These are phyloP conservation scores for Cyclotella atomus DNA, from an alignment of 108 stramenopile species.

Conservation along the genomic window DNA sequence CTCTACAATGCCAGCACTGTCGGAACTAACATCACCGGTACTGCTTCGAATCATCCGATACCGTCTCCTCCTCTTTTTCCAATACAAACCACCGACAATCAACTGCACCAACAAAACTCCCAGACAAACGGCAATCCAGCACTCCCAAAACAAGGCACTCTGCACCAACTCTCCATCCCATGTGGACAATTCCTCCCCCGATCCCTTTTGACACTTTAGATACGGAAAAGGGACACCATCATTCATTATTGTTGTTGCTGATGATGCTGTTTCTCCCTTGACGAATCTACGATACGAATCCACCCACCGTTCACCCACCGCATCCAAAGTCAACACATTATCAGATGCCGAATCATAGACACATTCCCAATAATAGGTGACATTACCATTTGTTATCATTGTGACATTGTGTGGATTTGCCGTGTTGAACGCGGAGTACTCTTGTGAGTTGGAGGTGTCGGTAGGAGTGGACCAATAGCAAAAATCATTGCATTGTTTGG, in stretches of 20 bases:
- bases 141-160: conserved; percentile 40
- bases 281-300: conserved; percentile 25
- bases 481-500: conserved; percentile 49
- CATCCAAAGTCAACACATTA: conserved; percentile 14
- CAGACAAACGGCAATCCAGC: conserved; percentile 23
- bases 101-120: conserved; percentile 20
- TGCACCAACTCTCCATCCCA: conserved; percentile 32
- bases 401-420: conserved; percentile 44
- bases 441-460: neutral
- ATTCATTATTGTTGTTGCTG: neutral
- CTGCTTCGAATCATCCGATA: conserved; percentile 12
- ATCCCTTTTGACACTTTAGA: conserved; percentile 43
- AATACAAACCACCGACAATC: neutral
- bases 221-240: conserved; percentile 31
- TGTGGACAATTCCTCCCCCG: conserved; percentile 40
- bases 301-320: conserved; percentile 28
- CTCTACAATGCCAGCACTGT: neutral
- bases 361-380: conserved; percentile 41
- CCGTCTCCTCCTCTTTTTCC: conserved; percentile 1
- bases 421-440: conserved; percentile 37
- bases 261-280: neutral
- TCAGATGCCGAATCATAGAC: conserved; percentile 39
- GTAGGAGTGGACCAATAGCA: conserved; percentile 36
- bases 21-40: neutral
- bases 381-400: conserved; percentile 14